Evolutionary conservation across 78 protist genomes (phyloP).

Genomic region (Dictyostelium purpureum): DNA sequence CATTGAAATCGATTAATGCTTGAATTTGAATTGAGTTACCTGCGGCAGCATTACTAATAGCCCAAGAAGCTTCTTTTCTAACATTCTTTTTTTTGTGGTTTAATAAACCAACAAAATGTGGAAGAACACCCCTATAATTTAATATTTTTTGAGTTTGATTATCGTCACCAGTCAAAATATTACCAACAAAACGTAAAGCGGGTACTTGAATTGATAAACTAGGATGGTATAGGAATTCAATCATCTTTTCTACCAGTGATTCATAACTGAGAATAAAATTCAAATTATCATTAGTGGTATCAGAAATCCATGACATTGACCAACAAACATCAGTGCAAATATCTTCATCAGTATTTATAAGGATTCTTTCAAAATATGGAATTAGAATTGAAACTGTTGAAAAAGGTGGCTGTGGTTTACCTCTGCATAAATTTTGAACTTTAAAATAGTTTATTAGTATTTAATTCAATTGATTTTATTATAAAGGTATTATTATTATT

Average conservation of each 20-base stretch:
- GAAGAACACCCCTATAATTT: constrained; percentile 76
- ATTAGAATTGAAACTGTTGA: constrained; percentile 16
- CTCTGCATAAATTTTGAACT: constrained; percentile 67
- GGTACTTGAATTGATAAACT: constrained; percentile 87
- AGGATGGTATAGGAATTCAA: constrained; percentile 84
- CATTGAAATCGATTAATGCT: constrained; percentile 82
- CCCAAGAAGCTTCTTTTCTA: constrained; percentile 98
- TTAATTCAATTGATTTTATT: no score
- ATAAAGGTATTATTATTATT: no score
- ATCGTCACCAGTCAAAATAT: constrained; percentile 97
- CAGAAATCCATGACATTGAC: constrained; percentile 95
- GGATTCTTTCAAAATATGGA: constrained; percentile 59
- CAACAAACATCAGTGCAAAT: constrained; percentile 96
- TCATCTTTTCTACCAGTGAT: constrained; percentile 66
- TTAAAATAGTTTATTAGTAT: no score
- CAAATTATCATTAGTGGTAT: constrained; percentile 87
- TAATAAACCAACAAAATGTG: constrained; percentile 33
- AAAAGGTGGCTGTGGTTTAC: constrained; percentile 88
- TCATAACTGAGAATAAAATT: constrained; percentile 81
- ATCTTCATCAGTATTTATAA: constrained; percentile 87
- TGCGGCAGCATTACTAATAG: constrained; percentile 97
- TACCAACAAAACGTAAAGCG: constrained; percentile 96
- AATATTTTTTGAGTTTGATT: constrained; percentile 93
- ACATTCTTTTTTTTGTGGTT: constrained; percentile 46
- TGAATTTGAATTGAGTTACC: constrained; percentile 95